Evolutionary conservation across 2,329 filamentous ascomycete genomes (phyloP).

Genomic region (Aspergillus ochraceoroseus): DNA sequence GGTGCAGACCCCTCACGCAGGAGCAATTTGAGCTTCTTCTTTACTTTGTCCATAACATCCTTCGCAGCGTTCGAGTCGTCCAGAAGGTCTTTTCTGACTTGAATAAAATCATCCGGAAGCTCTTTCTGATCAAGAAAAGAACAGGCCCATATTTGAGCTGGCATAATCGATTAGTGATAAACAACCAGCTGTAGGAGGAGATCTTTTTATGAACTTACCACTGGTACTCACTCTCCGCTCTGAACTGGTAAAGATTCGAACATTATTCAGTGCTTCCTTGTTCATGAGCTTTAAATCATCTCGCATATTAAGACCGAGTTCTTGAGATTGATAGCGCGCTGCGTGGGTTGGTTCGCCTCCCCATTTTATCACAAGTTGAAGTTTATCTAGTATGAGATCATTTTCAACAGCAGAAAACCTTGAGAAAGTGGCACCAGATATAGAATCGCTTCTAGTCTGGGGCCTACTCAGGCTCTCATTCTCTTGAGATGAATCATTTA

Average conservation of each 20-base stretch:
- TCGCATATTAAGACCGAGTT: constrained; percentile 90
- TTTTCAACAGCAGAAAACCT: constrained; percentile 91
- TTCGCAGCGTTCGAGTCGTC: constrained; percentile 98
- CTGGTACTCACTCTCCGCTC: constrained; percentile 92
- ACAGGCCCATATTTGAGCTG: constrained; percentile 87
- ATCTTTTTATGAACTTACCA: constrained; percentile 35
- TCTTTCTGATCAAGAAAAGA: constrained; percentile 86
- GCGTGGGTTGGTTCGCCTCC: constrained; percentile 97
- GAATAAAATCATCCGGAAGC: constrained; percentile 77
- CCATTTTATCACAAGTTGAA: constrained; percentile 98
- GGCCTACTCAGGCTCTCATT: constrained; percentile 42
- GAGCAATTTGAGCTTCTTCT: constrained; percentile 96
- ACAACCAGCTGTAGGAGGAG: not conserved
- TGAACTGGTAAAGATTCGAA: constrained; percentile 91
- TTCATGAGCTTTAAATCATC: constrained; percentile 93
- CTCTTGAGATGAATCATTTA: constrained; percentile 22
- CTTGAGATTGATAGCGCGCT: constrained; percentile 90
- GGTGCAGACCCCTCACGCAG: constrained; percentile 89
- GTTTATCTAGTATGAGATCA: constrained; percentile 86
- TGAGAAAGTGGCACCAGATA: constrained; percentile 86
- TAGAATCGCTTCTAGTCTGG: constrained; percentile 70
- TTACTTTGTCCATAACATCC: constrained; percentile 99
- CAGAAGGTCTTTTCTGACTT: constrained; percentile 85
- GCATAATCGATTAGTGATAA: constrained; percentile 12
- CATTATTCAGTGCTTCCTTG: constrained; percentile 82